Evolutionary conservation across 768 basidiomycete genomes (phyloP).

Genomic region (Lactarius psammicola): DNA sequence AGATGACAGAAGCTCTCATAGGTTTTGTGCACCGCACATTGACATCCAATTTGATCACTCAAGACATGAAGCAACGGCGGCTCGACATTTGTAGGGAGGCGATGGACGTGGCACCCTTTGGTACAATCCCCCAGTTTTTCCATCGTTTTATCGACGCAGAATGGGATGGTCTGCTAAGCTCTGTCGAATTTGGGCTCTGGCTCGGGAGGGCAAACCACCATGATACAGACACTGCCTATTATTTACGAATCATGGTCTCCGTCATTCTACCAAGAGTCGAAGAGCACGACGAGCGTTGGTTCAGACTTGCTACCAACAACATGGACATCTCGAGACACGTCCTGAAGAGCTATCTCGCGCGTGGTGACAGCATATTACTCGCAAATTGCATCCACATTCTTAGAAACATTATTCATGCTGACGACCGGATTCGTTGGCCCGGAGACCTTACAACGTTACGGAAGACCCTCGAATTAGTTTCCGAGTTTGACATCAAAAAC

Average conservation of each 20-base stretch:
- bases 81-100: neutral
- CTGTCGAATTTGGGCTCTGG: neutral
- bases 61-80: neutral
- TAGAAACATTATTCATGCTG: neutral
- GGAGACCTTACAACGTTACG: too few species aligned
- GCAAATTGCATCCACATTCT: neutral
- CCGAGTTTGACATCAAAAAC: neutral
- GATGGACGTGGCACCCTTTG: neutral
- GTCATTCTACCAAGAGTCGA: neutral
- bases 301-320: neutral
- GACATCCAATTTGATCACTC: neutral
- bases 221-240: neutral
- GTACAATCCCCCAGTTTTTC: neutral
- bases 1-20: conserved; percentile 1
- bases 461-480: neutral
- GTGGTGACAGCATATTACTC: neutral
- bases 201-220: neutral
- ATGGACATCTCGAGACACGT: neutral
- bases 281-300: neutral
- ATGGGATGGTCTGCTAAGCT: neutral
- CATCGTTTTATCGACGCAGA: neutral
- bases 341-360: conserved; percentile 2
- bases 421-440: neutral
- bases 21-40: neutral
- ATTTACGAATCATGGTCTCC: neutral